phyloP scores from a whole-genome alignment of 306 rosid genomes.

The Cajanus cajan region DNA sequence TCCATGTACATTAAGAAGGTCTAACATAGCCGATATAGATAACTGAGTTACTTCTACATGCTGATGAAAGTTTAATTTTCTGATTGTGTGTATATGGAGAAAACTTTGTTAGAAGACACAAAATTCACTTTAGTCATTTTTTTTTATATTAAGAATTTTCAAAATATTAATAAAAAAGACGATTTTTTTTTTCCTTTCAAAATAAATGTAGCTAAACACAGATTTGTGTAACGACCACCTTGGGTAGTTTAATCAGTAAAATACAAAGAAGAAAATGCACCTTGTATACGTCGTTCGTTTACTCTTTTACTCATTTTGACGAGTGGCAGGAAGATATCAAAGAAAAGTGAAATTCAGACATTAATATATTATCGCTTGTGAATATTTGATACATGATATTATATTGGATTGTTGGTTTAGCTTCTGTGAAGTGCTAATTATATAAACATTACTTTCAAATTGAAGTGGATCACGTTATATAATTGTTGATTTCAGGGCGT shows the following conservation, averaged over 20 bases:
- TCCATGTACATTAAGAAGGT: no score
- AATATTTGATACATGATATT: background rate
- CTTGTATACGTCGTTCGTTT: background rate
- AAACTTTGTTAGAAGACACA: no score
- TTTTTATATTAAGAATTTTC: no score
- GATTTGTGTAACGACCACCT: background rate
- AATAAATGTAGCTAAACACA: background rate
- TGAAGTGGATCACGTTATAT: conserved; percentile 10
- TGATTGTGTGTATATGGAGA: no score
- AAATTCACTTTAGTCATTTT: no score
- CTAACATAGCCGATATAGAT: no score
- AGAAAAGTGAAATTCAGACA: background rate
- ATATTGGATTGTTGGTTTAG: background rate
- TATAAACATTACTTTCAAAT: background rate
- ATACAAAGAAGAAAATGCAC: background rate
- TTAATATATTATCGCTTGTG: background rate
- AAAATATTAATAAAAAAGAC: background rate
- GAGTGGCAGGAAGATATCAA: background rate
- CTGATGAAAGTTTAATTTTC: no score
- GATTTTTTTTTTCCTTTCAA: background rate
- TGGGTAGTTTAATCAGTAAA: background rate
- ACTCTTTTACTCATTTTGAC: background rate
- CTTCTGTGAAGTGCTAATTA: background rate
- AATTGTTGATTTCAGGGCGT: background rate
- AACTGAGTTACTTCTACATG: no score